A percentile compares a stretch with the other conserved stretches of the same genome.
These are phyloP conservation scores for Ceratobasidium sp. DNA, from an alignment of 1,284 basidiomycete genomes.

Conservation along the genomic window DNA sequence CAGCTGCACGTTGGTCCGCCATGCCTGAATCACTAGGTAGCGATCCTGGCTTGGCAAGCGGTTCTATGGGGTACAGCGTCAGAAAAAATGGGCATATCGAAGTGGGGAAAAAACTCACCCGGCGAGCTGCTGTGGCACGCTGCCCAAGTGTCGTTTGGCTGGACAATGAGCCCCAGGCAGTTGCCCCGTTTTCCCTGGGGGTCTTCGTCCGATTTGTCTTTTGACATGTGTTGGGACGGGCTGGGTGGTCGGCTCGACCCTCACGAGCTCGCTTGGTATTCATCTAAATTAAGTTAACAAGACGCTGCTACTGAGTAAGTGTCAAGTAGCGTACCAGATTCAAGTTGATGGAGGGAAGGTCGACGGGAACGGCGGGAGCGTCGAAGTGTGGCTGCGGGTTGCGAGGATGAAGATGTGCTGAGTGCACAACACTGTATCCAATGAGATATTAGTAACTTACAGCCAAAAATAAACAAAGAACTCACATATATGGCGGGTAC, in stretches of 20 bases:
- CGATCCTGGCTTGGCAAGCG: no score
- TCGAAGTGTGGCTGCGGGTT: not conserved
- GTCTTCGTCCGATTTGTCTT: not conserved
- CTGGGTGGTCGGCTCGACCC: conserved; percentile 2
- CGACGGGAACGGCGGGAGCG: not conserved
- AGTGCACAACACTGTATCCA: not conserved
- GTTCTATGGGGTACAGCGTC: no score
- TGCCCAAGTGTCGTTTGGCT: not conserved
- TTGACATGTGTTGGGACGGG: not conserved
- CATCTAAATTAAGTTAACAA: conserved; percentile 6
- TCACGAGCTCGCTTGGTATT: conserved; percentile 18
- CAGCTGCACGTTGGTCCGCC: no score
- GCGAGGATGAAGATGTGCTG: not conserved
- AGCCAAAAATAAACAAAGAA: no score
- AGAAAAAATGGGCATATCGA: no score
- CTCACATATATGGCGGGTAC: no score
- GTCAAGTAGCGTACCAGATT: conserved; percentile 9
- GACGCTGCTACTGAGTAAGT: not conserved
- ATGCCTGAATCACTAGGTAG: no score
- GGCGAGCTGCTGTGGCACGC: not conserved
- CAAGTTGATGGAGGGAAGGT: conserved; percentile 2
- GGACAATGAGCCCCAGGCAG: not conserved
- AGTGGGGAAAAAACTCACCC: not conserved
- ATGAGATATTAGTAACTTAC: no score
- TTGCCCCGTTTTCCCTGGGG: not conserved